Evolutionary conservation across 2,329 filamentous ascomycete species (phyloP).

Genomic region (Colletotrichum sp.): DNA sequence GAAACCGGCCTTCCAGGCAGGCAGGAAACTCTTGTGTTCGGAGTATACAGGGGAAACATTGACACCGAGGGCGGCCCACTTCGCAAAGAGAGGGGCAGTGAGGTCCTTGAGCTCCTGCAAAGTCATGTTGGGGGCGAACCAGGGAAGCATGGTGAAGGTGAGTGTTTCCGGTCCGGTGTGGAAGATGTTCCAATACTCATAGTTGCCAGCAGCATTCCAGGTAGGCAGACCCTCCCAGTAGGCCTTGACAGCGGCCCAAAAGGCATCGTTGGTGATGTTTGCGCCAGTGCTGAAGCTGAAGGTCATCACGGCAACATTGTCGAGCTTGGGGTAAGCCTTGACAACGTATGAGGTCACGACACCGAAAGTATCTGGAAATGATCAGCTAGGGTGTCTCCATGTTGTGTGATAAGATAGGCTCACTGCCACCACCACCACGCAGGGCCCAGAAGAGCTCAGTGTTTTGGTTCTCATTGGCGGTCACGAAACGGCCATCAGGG

Average conservation of each 20-base stretch:
- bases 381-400: neutral
- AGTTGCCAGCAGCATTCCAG: conserved; percentile 24
- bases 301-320: conserved; percentile 44
- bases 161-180: conserved; percentile 24
- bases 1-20: conserved; percentile 29
- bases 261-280: neutral
- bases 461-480: conserved; percentile 42
- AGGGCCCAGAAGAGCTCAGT: conserved; percentile 56
- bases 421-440: conserved; percentile 44
- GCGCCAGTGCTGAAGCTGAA: conserved; percentile 38
- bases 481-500: conserved; percentile 45
- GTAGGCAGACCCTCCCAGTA: conserved; percentile 27
- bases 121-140: conserved; percentile 30
- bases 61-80: conserved; percentile 35
- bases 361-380: conserved; percentile 59
- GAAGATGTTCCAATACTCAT: conserved; percentile 30
- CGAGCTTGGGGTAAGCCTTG: conserved; percentile 49
- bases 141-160: conserved; percentile 32
- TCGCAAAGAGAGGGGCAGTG: conserved; percentile 34
- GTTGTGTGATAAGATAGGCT: neutral
- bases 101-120: conserved; percentile 39
- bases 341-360: conserved; percentile 61
- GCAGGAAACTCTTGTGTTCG: conserved; percentile 28
- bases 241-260: conserved; percentile 19
- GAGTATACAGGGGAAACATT: conserved; percentile 26